Evolutionary conservation across 2,329 filamentous ascomycete genomes (phyloP).

Genomic region (Calonectria pseudoturangicola): DNA sequence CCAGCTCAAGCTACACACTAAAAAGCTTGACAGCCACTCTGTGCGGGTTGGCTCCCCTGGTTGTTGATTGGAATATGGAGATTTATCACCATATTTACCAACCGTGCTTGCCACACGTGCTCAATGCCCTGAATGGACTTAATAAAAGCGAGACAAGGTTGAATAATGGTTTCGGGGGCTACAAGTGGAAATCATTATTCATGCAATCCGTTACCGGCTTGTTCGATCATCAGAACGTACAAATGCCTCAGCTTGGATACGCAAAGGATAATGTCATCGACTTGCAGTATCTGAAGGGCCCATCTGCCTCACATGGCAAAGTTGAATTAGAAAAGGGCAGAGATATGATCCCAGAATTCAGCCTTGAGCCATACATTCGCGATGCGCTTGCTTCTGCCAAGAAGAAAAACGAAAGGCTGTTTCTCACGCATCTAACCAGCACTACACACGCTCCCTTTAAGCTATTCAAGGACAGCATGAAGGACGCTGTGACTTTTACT

Average conservation of each 20-base stretch:
- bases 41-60: neutral
- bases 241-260: constrained; percentile 7
- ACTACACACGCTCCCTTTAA: constrained; percentile 56
- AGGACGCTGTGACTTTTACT: neutral
- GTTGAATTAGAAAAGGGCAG: neutral
- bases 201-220: neutral
- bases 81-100: neutral
- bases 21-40: constrained; percentile 8
- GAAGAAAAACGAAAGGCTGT: constrained; percentile 55
- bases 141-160: neutral
- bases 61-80: constrained; percentile 9
- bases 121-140: neutral
- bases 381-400: constrained; percentile 54
- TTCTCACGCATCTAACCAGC: constrained; percentile 58
- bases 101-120: neutral
- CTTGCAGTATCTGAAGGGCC: neutral
- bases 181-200: constrained; percentile 8
- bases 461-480: neutral
- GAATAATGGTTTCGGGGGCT: neutral
- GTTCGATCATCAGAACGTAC: neutral
- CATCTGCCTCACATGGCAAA: neutral
- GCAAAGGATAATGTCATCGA: neutral
- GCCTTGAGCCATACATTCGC: constrained; percentile 55
- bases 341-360: constrained; percentile 48
- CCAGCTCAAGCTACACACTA: neutral